Evolutionary conservation across 257 asterid species (phyloP).

Genomic region (Linaria vulgaris): DNA sequence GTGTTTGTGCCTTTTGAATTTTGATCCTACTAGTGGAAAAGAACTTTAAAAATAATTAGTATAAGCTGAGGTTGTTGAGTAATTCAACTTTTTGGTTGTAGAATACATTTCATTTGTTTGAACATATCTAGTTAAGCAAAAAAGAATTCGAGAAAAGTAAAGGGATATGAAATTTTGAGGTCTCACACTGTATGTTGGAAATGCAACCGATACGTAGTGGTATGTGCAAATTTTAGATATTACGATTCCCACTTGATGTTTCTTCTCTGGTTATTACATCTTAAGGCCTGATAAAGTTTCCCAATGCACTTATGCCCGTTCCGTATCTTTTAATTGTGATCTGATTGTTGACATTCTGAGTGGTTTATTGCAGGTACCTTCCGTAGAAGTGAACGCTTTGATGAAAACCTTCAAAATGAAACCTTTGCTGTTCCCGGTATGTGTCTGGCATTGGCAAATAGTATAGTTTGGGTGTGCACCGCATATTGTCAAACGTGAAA

Average conservation of each 20-base stretch:
- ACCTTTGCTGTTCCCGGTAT: conserved; percentile 91
- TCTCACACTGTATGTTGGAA: background rate
- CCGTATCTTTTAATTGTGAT: conserved; percentile 1
- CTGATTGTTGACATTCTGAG: conserved; percentile 18
- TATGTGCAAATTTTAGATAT: background rate
- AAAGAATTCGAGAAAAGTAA: background rate
- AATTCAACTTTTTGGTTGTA: background rate
- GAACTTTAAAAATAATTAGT: background rate
- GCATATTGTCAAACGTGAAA: background rate
- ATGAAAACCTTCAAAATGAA: conserved; percentile 98
- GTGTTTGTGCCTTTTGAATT: background rate
- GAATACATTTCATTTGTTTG: background rate
- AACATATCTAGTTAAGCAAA: background rate
- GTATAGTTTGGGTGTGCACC: conserved; percentile 16
- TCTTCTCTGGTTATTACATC: background rate
- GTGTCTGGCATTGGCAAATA: conserved; percentile 29
- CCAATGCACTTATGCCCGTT: background rate
- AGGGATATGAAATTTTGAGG: background rate
- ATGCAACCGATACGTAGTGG: background rate
- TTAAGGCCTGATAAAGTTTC: conserved; percentile 6
- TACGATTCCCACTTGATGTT: background rate
- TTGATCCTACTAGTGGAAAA: background rate
- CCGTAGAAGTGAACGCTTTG: conserved; percentile 94
- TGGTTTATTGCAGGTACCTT: conserved; percentile 75
- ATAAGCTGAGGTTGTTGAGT: background rate